Base-by-base conservation (phyloP, 306 rosid genomes). In the Malus asiatica region DNA sequence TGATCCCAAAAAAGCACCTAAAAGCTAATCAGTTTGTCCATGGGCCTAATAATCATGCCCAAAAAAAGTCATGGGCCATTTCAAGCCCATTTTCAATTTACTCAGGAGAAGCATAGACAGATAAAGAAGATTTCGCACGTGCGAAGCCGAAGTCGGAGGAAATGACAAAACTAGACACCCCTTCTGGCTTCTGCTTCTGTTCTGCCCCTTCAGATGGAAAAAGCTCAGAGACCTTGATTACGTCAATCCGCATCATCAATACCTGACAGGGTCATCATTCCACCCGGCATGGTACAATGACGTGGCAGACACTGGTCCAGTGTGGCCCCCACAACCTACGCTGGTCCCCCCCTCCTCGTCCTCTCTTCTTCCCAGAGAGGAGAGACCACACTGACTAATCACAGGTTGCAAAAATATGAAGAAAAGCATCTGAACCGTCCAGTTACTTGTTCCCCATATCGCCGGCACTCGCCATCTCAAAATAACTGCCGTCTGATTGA, bases 241-340 rank as follows among this genome's bases (percentile, higher is more conserved):
- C 80, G 78, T 75, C 45, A 4, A 13, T 16, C 45, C 6, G 22
- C 82, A 45, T 74, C 86, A 82, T 29, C 83, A 27, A 51, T 4
- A 29, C 71, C 83, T 78, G 83, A 75, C 83, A 83, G 11, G 18
- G 78, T 62, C 77, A 83, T 83, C 83, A 79, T 83, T 75, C 55
- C 29, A 38, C 55, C 78, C 35, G 58, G 79, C 74, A 59, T 22
- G 35, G 14, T 19, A 6, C 52, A 51, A 46, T 57, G 83, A 83
- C 76, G 83, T 83, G 86, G 75, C 68, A 23, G 11, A 14, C 6
- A 61, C 25, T 29, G 23, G 11, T 16, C 23, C 9, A 1, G 67
- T 19, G 22, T 65, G 64, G 68, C 52, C 63, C 71, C 75, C 20
- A 11, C 4, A 20, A 15, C 23, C 68, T 8, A 64, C 12, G 25